Evolutionary conservation across 140 eudicot genomes (phyloP).

Genomic region (Flaveria floridana): DNA sequence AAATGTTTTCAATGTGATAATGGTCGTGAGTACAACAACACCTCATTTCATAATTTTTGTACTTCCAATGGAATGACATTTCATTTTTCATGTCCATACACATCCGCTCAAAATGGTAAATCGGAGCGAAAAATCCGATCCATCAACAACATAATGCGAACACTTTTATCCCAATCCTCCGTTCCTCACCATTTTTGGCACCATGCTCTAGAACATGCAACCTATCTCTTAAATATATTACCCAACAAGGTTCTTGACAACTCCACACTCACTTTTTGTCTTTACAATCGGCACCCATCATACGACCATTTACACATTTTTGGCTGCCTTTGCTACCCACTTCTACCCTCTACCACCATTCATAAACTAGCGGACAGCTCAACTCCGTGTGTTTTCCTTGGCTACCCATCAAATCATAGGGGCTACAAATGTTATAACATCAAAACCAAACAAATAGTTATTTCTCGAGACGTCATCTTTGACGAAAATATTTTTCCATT

Average conservation of each 20-base stretch:
- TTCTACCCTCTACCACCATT: no score
- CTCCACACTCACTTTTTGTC: background rate
- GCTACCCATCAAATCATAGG: background rate
- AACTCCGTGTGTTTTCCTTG: background rate
- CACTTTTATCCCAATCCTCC: no score
- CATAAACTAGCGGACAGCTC: background rate
- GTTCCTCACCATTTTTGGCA: no score
- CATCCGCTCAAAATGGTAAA: background rate
- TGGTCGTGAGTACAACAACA: no score
- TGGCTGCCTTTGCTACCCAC: background rate
- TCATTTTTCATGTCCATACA: background rate
- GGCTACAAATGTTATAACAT: background rate
- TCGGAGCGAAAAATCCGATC: no score
- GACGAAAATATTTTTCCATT: no score
- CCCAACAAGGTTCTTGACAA: background rate
- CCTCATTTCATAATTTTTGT: background rate
- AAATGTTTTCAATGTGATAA: background rate
- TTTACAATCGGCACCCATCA: background rate
- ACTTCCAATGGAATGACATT: background rate
- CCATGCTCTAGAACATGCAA: no score
- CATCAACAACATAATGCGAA: no score
- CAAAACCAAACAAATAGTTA: no score
- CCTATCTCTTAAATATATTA: no score
- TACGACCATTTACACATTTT: background rate
- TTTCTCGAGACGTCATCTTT: no score